A percentile compares a stretch with the other conserved stretches of the same genome.
phyloP scores from a whole-genome alignment of 345 rosid species.

The Cardamine chenopodiifolia region DNA sequence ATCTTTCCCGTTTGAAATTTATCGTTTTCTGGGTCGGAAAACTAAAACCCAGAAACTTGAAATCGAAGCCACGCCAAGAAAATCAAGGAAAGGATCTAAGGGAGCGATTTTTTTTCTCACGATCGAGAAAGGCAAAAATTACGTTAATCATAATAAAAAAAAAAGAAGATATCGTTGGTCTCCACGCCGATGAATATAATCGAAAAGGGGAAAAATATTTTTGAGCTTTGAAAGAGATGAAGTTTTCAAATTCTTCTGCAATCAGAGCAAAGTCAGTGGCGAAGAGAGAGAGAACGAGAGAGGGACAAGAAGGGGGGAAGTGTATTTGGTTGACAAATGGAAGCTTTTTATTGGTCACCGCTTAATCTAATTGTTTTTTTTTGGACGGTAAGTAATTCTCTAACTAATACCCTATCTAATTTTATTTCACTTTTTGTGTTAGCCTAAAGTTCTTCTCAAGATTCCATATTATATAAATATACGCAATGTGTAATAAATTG shows the following conservation, averaged over 20 bases:
- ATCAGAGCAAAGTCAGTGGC: slow-evolving; percentile 44
- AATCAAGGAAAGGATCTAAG: slow-evolving; percentile 35
- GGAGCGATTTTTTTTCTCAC: slow-evolving; percentile 16
- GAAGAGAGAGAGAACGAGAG: slow-evolving; percentile 32
- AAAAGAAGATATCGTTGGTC: neutral
- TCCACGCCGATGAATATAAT: slow-evolving; percentile 7
- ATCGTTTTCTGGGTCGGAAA: slow-evolving; percentile 24
- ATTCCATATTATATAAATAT: neutral
- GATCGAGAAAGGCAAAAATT: neutral
- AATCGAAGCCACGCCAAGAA: slow-evolving; percentile 40
- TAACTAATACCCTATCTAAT: neutral
- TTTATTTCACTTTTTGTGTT: neutral
- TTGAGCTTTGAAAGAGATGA: slow-evolving; percentile 29
- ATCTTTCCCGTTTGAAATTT: slow-evolving; percentile 27
- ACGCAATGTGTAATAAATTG: too few species aligned
- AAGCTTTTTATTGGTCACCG: slow-evolving; percentile 4
- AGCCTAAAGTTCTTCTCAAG: slow-evolving; percentile 1
- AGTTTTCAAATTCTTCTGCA: slow-evolving; percentile 27
- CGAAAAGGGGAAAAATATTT: slow-evolving; percentile 14
- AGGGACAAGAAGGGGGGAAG: slow-evolving; percentile 26
- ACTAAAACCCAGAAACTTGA: slow-evolving; percentile 48
- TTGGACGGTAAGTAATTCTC: slow-evolving; percentile 1
- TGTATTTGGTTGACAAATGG: slow-evolving; percentile 40
- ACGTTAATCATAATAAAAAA: neutral
- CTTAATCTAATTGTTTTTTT: slow-evolving; percentile 1